Evolutionary conservation across 768 basidiomycete genomes (phyloP), one percentile per base, ranked within the genome.

Genomic region (Auriculariales sp.): DNA sequence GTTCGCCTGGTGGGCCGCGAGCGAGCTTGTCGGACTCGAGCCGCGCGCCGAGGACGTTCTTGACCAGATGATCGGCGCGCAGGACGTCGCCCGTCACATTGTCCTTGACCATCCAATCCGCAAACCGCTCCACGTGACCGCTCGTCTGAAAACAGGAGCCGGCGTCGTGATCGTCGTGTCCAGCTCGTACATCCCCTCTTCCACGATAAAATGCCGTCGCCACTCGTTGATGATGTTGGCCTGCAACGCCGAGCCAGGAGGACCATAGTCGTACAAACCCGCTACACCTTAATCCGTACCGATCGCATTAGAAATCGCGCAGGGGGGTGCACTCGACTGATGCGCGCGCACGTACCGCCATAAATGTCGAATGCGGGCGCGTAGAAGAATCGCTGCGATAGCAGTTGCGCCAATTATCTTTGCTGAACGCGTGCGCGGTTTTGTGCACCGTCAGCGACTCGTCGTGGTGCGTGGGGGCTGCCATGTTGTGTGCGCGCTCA

Each of bases 31-130:
- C 85, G 44, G 89, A 88, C 49, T 81, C 90, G 47, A 98, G 68
- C 19, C 93, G 72, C 3, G 89, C 88, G 66, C 94, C 85, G 39
- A 98, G 72, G 39, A 97, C 93, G 57, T 71, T 82, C 63, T 92
- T 91, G 54, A 97, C 91, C 15, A 98, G 77, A 66, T 97, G 95
- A 64, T 98, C 93, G 24, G 94, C 94, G 39, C 94, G 83, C 58
- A 95, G 79, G 45, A 98, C 93, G 59, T 98, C 92, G 39, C 92
- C 91, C n/a, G 86, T 93, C 70, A 88, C 81, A 24, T 71, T 70
- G 58, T 98, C 94, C 69, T 94, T 95, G 60, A 90, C 88, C 94
- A 97, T 98, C 94, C 93, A 99, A 62, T 99, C 95, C 4, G 94
- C 89, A 61, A 98, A 99, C 56, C 93, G 79, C 35, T 92, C 93